Conservation (phyloP, 345 rosid species). For the Barbarea vulgaris region DNA sequence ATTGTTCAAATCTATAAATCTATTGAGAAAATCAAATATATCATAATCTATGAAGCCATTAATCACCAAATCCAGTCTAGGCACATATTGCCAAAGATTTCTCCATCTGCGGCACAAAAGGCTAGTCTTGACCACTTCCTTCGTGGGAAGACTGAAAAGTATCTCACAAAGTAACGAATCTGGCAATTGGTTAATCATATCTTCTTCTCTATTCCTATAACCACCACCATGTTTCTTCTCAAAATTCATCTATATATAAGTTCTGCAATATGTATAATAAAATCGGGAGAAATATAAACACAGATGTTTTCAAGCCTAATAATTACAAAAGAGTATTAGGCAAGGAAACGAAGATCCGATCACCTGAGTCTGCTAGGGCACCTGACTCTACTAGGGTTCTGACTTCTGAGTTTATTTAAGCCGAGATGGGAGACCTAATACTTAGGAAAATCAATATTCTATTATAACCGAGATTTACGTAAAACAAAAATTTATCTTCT, state of each 20-base stretch:
- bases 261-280: neutral
- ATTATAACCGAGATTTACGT: neutral
- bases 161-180: slow-evolving; percentile 10
- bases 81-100: slow-evolving; percentile 2
- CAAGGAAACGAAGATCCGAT: neutral
- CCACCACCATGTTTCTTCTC: neutral
- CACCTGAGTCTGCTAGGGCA: neutral
- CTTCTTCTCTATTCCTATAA: neutral
- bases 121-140: slow-evolving; percentile 14
- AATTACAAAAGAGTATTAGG: neutral
- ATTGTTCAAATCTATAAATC: neutral
- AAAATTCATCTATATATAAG: neutral
- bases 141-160: neutral
- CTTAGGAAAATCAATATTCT: neutral
- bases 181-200: slow-evolving; percentile 15
- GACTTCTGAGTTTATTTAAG: too few relatives aligned
- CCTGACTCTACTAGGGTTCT: too few relatives aligned
- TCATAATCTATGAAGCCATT: neutral
- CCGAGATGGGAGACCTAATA: too few relatives aligned
- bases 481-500: neutral
- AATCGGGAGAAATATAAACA: neutral
- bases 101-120: slow-evolving; percentile 11
- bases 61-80: neutral
- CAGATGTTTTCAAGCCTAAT: neutral
- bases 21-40: neutral